A percentile compares a stretch with the other conserved stretches of the same genome.
Conservation (phyloP, 768 basidiomycete species). For the Suillus bovinus region DNA sequence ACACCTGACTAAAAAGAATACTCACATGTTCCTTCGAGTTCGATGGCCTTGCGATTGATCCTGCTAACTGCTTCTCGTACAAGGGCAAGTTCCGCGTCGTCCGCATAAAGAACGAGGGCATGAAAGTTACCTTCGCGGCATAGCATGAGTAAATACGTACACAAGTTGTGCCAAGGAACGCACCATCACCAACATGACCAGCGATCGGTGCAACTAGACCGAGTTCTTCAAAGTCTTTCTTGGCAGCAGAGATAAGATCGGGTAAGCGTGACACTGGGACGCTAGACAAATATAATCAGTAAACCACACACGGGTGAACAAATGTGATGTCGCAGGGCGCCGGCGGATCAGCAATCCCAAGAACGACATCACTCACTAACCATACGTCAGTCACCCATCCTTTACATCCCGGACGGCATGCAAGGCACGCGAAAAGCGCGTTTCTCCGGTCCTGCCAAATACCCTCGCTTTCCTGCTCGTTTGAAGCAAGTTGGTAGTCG, state of each 20-base stretch:
- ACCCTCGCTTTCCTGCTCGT: constrained; percentile 36
- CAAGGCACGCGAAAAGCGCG: constrained; percentile 28
- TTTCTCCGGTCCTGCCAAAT: constrained; percentile 39
- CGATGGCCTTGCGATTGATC: constrained; percentile 37
- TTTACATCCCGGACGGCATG: constrained; percentile 34
- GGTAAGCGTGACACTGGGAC: constrained; percentile 38
- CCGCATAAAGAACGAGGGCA: constrained; percentile 36
- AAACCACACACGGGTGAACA: neutral
- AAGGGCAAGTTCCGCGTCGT: constrained; percentile 35
- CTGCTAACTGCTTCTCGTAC: constrained; percentile 33
- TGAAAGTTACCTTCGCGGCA: constrained; percentile 44
- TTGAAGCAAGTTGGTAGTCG: constrained; percentile 38
- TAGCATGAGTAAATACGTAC: constrained; percentile 2
- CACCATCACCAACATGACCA: constrained; percentile 45
- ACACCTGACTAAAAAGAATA: neutral
- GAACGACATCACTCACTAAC: constrained; percentile 15
- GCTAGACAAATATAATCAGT: constrained; percentile 11
- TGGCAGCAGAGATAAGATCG: constrained; percentile 40
- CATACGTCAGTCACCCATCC: constrained; percentile 44
- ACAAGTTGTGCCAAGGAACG: neutral
- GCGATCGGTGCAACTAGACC: constrained; percentile 45
- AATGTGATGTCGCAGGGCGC: neutral
- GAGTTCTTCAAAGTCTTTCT: constrained; percentile 44
- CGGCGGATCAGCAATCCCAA: neutral
- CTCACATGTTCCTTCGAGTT: constrained; percentile 38